These are phyloP conservation scores for Sechiopsis laciniata DNA, from an alignment of 306 rosid genomes.

Conservation along the genomic window DNA sequence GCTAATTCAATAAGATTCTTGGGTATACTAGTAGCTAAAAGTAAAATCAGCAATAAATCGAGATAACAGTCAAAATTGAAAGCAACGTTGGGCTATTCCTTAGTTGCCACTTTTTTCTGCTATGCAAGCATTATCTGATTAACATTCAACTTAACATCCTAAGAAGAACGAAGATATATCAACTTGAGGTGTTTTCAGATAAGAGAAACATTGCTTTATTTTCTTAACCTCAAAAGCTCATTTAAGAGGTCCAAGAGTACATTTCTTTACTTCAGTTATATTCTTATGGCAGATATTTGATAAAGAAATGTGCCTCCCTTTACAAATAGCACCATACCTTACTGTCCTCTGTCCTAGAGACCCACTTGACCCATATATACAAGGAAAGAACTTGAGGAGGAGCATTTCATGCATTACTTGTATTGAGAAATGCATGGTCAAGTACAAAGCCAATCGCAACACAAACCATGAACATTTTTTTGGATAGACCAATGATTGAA, in stretches of 20 bases:
- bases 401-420: not conserved
- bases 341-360: not conserved
- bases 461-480: not conserved
- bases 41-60: not conserved
- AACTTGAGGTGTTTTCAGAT: not conserved
- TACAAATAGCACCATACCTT: not conserved
- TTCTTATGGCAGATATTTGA: slow-evolving; percentile 7
- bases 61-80: not conserved
- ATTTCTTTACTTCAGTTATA: not conserved
- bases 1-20: not conserved
- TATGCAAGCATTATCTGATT: not conserved
- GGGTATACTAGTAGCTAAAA: not conserved
- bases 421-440: not conserved
- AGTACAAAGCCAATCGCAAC: not conserved
- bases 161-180: not conserved
- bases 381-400: not conserved
- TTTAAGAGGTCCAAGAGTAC: not conserved
- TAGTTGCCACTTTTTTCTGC: not conserved
- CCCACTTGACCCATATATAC: slow-evolving; percentile 1
- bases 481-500: not conserved
- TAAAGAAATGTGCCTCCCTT: not conserved
- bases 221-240: slow-evolving; percentile 8
- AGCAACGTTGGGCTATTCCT: not conserved
- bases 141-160: not conserved
- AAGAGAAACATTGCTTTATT: not conserved